Evolutionary conservation across 495 filamentous ascomycete genomes (phyloP), one percentile per base, ranked within the genome.

Genomic region (Hyaloscypha finlandica): DNA sequence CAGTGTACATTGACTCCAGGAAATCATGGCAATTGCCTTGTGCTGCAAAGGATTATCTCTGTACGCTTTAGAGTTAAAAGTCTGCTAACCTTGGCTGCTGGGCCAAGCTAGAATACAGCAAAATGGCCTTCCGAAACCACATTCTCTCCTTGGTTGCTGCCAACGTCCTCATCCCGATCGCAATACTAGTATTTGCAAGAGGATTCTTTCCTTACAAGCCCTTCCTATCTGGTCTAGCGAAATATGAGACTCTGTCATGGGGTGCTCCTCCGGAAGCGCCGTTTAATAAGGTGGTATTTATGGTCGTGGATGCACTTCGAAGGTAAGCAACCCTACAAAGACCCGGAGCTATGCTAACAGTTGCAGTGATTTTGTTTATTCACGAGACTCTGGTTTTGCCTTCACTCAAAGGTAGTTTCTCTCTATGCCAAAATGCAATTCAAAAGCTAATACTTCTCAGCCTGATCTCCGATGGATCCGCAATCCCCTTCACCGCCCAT

Each of bases 161-260:
- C 60, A 98, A 99, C 79, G 19, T 91, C 19, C 78, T 98, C 29
- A 86, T 97, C 33, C 90, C 91, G 2, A 67, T 91, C 48, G 88
- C 92, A 51, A 86, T 97, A 57, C 66, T 96, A 53, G 79, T 88
- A 61, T 99, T 99, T 76, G 94, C 92, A 8, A 85, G 88, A 4
- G 95, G 96, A 19, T 99, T 98, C 82, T 98, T 99, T 74, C 95
- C 95, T 19, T 97, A 97, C 78, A 99, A 98, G 72, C 91, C 95
- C 4, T 88, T 98, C 64, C 82, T 98, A 29, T 86, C 93, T 19
- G 95, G 95, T 29, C 79, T 94, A 53, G 93, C 94, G 20, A 81
- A 81, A 30, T 90, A 88, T 75, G 81, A 86, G 64, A 69, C 79
- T 19, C 64, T 78, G 30, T 78, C 77, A 9, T 77, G 84, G 74